Percentiles rank a stretch among this genome's conserved stretches.
Conservation (phyloP, 2,329 filamentous ascomycete species). For the Thermomyces lanuginosus region DNA sequence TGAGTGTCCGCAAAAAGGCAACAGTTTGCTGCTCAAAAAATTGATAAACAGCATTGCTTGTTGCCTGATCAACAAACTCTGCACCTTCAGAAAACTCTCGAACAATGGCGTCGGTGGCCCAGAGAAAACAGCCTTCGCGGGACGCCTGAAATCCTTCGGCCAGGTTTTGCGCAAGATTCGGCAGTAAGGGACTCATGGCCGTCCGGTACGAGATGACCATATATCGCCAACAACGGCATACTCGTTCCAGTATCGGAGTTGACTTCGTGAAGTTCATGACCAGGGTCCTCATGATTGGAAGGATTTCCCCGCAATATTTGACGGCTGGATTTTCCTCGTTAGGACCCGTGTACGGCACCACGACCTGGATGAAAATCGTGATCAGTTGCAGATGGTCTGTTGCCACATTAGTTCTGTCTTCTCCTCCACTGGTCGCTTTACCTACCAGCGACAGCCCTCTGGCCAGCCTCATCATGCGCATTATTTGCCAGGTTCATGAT, state of each 20-base stretch:
- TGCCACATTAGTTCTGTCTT: constrained; percentile 1
- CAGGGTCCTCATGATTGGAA: constrained; percentile 72
- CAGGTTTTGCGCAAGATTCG: constrained; percentile 73
- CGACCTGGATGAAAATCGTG: constrained; percentile 70
- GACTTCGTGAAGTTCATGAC: constrained; percentile 76
- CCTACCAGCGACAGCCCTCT: constrained; percentile 66
- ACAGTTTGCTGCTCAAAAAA: constrained; percentile 93
- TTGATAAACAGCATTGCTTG: constrained; percentile 71
- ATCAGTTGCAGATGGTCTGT: constrained; percentile 78
- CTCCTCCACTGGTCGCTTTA: background rate
- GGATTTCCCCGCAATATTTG: constrained; percentile 89
- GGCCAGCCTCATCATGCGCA: constrained; percentile 66
- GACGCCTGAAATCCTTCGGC: constrained; percentile 71
- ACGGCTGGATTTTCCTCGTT: constrained; percentile 74
- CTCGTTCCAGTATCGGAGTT: constrained; percentile 74
- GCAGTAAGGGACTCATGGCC: constrained; percentile 69
- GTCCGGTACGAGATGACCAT: constrained; percentile 94
- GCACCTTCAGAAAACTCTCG: constrained; percentile 87
- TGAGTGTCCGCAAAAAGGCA: constrained; percentile 76
- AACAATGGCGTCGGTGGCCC: constrained; percentile 88
- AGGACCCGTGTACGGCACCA: constrained; percentile 56
- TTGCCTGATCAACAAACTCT: constrained; percentile 66
- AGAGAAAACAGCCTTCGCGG: constrained; percentile 91
- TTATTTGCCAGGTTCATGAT: constrained; percentile 76
- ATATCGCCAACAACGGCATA: constrained; percentile 89